These are phyloP conservation scores for Cadophora sp. DNA, from an alignment of 2,329 filamentous ascomycete genomes.

Conservation along the genomic window DNA sequence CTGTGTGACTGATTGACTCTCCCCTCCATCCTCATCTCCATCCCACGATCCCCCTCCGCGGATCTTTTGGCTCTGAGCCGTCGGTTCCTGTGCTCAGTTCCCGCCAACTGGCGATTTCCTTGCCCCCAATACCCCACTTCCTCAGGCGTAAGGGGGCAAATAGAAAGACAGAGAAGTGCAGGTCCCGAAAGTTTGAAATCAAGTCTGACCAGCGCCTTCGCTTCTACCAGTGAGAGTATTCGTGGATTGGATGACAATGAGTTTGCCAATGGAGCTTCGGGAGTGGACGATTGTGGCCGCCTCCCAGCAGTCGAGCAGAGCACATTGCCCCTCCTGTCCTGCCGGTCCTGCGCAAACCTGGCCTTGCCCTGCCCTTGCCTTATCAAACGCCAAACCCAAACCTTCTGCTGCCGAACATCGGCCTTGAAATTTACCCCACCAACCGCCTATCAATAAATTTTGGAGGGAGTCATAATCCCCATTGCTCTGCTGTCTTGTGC, in stretches of 20 bases:
- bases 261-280: conserved; percentile 6
- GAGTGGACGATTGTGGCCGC: conserved; percentile 8
- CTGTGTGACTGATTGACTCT: conserved; percentile 14
- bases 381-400: neutral
- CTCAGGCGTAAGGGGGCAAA: conserved; percentile 11
- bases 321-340: neutral
- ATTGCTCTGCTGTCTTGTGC: neutral
- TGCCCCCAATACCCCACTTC: neutral
- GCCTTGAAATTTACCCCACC: conserved; percentile 19
- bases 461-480: conserved; percentile 13
- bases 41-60: neutral
- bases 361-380: conserved; percentile 4
- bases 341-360: neutral
- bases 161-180: neutral
- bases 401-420: conserved; percentile 11
- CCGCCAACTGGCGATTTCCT: neutral
- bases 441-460: conserved; percentile 17
- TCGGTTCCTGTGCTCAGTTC: neutral
- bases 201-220: neutral
- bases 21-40: neutral
- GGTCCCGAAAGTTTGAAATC: neutral
- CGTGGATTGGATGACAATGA: conserved; percentile 5
- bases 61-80: conserved; percentile 4
- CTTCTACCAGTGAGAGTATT: conserved; percentile 7
- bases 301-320: neutral